A percentile compares a stretch with the other conserved stretches of the same genome.
Conservation (phyloP, 2,329 filamentous ascomycete species). For the Arthroderma uncinatum region DNA sequence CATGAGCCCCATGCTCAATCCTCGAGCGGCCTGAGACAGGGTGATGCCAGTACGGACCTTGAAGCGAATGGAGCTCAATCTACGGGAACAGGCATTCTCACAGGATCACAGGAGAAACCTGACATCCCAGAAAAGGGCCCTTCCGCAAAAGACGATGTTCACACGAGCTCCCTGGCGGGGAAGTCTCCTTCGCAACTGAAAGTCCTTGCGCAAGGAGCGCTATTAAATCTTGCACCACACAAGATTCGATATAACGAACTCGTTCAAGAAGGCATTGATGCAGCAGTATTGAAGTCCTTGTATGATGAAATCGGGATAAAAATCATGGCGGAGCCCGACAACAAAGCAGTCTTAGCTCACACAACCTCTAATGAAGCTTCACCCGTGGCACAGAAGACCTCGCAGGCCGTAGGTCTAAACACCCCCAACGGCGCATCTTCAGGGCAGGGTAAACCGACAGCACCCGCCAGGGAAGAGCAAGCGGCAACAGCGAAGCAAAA, state of each 20-base stretch:
- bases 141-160: background rate
- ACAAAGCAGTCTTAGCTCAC: background rate
- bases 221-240: constrained; percentile 50
- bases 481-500: background rate
- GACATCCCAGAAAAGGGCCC: background rate
- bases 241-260: constrained; percentile 66
- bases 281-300: constrained; percentile 49
- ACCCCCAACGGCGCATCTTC: background rate
- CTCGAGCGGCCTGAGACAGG: background rate
- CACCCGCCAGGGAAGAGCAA: background rate
- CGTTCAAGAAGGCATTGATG: constrained; percentile 60
- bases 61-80: background rate
- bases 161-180: constrained; percentile 11
- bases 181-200: constrained; percentile 31
- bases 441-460: background rate
- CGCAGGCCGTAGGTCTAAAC: background rate
- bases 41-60: background rate
- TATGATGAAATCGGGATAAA: constrained; percentile 58
- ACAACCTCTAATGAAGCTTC: background rate
- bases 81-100: background rate
- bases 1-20: background rate
- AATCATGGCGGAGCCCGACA: constrained; percentile 17
- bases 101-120: background rate
- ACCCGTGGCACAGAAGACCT: background rate
- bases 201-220: constrained; percentile 51